Evolutionary conservation across 495 filamentous ascomycete species (phyloP).

Genomic region (Penicillium angulare): DNA sequence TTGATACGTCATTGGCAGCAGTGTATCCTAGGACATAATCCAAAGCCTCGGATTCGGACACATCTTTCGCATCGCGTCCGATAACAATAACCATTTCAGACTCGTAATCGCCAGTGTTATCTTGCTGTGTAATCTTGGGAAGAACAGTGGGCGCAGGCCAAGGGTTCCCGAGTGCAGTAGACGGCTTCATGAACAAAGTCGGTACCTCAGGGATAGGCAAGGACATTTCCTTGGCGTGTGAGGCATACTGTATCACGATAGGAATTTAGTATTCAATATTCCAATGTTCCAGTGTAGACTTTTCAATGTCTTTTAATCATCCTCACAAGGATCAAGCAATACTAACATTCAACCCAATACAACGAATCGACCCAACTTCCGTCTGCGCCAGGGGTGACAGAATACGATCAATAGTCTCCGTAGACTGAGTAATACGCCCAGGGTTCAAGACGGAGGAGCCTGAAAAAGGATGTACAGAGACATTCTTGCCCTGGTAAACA

Average conservation of each 20-base stretch:
- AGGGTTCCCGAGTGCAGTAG: constrained; percentile 66
- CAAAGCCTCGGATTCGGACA: constrained; percentile 66
- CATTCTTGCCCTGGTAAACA: constrained; percentile 52
- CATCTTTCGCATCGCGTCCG: constrained; percentile 64
- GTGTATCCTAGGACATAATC: constrained; percentile 78
- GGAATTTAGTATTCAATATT: not conserved
- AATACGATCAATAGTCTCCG: constrained; percentile 50
- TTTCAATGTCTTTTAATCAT: not conserved
- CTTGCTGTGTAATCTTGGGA: constrained; percentile 54
- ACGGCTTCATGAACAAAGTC: constrained; percentile 79
- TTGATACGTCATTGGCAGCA: constrained; percentile 77
- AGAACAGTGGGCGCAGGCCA: constrained; percentile 65
- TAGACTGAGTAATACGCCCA: constrained; percentile 46
- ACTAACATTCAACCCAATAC: constrained; percentile 70
- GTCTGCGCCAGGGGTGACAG: constrained; percentile 52
- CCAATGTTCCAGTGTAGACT: not conserved
- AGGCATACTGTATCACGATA: constrained; percentile 52
- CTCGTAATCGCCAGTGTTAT: constrained; percentile 72
- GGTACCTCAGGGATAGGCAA: constrained; percentile 72
- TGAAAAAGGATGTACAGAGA: constrained; percentile 53
- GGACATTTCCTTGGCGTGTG: constrained; percentile 73
- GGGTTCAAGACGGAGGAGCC: constrained; percentile 54
- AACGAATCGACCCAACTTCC: constrained; percentile 56
- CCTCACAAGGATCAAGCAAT: not conserved
- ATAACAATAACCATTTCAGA: constrained; percentile 79